phyloP scores from a whole-genome alignment of 2,329 filamentous ascomycete genomes.

The Diaporthe capsici region DNA sequence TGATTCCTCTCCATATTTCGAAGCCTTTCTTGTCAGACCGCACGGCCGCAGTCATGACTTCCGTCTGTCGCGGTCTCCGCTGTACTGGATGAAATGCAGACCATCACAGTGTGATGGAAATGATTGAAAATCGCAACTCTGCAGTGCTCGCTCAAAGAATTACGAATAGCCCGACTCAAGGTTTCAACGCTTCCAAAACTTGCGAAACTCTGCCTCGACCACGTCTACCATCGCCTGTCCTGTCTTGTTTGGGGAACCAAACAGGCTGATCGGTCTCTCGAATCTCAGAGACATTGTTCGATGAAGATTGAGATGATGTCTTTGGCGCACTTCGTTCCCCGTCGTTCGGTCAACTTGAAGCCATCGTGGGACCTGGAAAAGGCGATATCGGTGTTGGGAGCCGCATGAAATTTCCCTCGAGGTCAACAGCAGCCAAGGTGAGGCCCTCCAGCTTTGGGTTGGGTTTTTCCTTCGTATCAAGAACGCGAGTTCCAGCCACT shows the following conservation, averaged over 20 bases:
- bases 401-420: too few relatives aligned
- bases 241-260: too few relatives aligned
- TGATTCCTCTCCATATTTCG: neutral
- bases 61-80: neutral
- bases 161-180: neutral
- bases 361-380: neutral
- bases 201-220: neutral
- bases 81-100: neutral
- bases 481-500: neutral
- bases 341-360: too few relatives aligned
- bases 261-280: neutral
- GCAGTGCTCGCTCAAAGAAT: neutral
- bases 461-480: neutral
- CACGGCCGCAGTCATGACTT: neutral
- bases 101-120: neutral
- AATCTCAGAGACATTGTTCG: neutral
- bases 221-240: neutral
- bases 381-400: neutral
- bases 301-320: too few relatives aligned
- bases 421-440: neutral
- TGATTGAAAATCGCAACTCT: neutral
- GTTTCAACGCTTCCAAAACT: neutral
- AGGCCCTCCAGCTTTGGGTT: neutral
- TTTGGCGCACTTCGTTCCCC: too few relatives aligned
- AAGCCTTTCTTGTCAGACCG: neutral